Base-by-base conservation (phyloP, 1,139 yeast species). In the Diutina mesorugosa region DNA sequence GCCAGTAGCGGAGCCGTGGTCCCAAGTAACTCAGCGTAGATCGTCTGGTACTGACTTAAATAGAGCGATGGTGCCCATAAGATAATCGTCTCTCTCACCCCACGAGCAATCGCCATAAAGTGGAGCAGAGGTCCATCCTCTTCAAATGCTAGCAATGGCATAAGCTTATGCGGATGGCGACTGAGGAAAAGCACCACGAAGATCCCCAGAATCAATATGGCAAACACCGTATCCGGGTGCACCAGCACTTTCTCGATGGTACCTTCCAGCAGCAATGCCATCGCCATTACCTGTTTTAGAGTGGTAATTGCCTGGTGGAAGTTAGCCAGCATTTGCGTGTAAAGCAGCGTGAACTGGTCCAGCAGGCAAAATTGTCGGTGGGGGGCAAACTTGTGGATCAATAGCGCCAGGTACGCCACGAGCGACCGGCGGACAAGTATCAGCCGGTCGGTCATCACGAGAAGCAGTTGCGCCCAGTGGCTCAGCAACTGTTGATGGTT, bases 161-260 rank as follows among this genome's bases (percentile, higher is more conserved):
- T 58, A n/a, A 70, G 57, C 50, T 61, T 62, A 58, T 66, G 67
- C 1, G 75, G 73, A 58, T 72, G 74, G 3, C 72, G 58, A 3
- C 71, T 70, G 16, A 72, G 58, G 55, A 65, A 71, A 1, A 71
- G 62, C 59, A 64, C 69, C 32, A 69, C 60, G 6, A 72, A 38
- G 6, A 41, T 10, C 35, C 47, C 46, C 47, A 21, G n/a, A 12
- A 38, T 12, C 10, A 38, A 38, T 3, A 51, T 35, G 35, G 32
- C 18, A 21, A 26, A 51, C 7, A 51, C 35, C n/a, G 16, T 12
- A 4, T 32, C 45, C 30, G 45, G 6, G 16, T 46, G 28, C 7
- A n/a, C 30, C 30, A 10, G 30, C n/a, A 46, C 41, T 26, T 29
- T 29, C 8, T 12, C 52, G 16, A 30, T 29, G 14, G 8, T 9